A percentile compares a stretch with the other conserved stretches of the same genome.
phyloP scores from a whole-genome alignment of 2,329 filamentous ascomycete species.

The Aspergillus carbonarius region DNA sequence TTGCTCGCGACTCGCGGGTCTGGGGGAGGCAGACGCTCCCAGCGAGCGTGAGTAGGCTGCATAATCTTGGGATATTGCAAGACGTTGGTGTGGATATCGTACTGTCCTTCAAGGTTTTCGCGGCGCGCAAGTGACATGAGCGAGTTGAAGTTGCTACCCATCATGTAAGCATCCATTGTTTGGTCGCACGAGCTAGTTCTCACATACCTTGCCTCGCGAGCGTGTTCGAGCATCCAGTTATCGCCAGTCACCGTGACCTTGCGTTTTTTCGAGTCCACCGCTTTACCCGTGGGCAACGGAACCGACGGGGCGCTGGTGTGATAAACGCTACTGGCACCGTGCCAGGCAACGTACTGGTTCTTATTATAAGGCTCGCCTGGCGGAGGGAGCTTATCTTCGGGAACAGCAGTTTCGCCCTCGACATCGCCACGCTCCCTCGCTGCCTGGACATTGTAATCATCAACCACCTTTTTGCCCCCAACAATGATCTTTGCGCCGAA shows the following conservation, averaged over 20 bases:
- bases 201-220: conserved; percentile 79
- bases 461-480: conserved; percentile 77
- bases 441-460: conserved; percentile 83
- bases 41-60: conserved; percentile 84
- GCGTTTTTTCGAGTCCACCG: conserved; percentile 73
- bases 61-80: conserved; percentile 85
- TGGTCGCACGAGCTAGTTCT: background rate
- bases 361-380: conserved; percentile 92
- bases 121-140: conserved; percentile 67
- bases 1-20: conserved; percentile 30
- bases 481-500: conserved; percentile 94
- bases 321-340: conserved; percentile 93
- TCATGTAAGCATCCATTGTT: conserved; percentile 11
- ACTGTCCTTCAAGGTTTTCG: conserved; percentile 71
- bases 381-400: conserved; percentile 73
- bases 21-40: conserved; percentile 66
- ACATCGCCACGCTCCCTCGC: conserved; percentile 73
- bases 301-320: conserved; percentile 76
- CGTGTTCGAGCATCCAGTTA: conserved; percentile 97
- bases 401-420: conserved; percentile 89
- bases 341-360: conserved; percentile 98
- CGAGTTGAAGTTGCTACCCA: conserved; percentile 75
- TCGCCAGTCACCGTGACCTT: conserved; percentile 85
- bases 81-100: conserved; percentile 90
- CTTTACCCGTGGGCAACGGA: conserved; percentile 73